Percentiles rank a stretch among this genome's conserved stretches.
These are phyloP conservation scores for Tanozyma kutaoensis DNA, from an alignment of 805 yeast species.

Conservation along the genomic window DNA sequence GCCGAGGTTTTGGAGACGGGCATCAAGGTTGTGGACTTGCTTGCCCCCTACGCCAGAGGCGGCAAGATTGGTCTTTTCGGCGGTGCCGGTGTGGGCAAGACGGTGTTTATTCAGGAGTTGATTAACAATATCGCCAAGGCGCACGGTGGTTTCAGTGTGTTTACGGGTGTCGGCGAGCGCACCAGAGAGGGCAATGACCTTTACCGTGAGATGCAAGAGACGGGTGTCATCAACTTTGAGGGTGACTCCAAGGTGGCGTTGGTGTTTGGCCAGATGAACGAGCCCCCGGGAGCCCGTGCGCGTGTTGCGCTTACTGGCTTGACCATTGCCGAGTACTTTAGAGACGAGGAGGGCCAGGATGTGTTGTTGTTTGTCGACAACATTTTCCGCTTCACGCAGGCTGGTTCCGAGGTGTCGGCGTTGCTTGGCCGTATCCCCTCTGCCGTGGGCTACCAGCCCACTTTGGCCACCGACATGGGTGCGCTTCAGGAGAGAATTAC, in stretches of 20 bases:
- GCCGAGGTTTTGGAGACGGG: slow-evolving; percentile 99
- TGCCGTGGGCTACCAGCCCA: slow-evolving; percentile 99
- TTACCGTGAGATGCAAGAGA: slow-evolving; percentile 99
- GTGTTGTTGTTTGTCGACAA: slow-evolving; percentile 98
- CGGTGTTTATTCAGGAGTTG: slow-evolving; percentile 98
- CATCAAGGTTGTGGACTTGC: slow-evolving; percentile 97
- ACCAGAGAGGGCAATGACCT: slow-evolving; percentile 99
- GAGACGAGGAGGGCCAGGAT: slow-evolving; percentile 99
- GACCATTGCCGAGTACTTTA: slow-evolving; percentile 99
- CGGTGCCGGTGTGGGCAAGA: slow-evolving; percentile 99
- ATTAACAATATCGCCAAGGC: slow-evolving; percentile 99
- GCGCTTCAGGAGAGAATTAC: slow-evolving; percentile 99
- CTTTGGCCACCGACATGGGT: slow-evolving; percentile 99
- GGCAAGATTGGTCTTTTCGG: slow-evolving; percentile 99
- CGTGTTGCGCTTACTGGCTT: slow-evolving; percentile 99
- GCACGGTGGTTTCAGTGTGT: slow-evolving; percentile 99
- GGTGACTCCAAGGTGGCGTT: slow-evolving; percentile 99
- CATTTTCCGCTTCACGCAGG: slow-evolving; percentile 99
- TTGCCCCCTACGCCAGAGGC: slow-evolving; percentile 99
- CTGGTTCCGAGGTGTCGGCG: slow-evolving; percentile 99
- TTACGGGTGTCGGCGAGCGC: slow-evolving; percentile 99
- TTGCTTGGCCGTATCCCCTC: slow-evolving; percentile 99
- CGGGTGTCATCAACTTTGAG: slow-evolving; percentile 98
- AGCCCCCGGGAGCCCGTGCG: slow-evolving; percentile 99
- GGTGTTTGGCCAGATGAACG: slow-evolving; percentile 99